Percentiles rank a stretch among this genome's conserved stretches.
Conservation (phyloP, 129 eudicot genomes). For the Chrysanthemum seticuspe region DNA sequence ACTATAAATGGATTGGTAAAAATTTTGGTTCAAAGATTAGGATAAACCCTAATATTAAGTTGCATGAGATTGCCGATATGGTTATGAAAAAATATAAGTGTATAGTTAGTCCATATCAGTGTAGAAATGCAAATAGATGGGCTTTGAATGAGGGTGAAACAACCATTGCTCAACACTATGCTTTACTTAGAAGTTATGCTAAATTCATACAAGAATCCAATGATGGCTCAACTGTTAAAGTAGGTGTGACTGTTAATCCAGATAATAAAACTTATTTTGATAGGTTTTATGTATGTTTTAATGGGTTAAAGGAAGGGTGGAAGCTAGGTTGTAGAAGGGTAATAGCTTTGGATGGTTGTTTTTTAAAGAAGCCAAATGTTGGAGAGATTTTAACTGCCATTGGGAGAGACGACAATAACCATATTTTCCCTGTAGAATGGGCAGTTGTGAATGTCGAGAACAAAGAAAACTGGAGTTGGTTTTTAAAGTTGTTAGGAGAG, state of each 20-base stretch:
- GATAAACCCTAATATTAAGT: neutral
- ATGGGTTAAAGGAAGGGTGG: neutral
- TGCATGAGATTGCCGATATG: neutral
- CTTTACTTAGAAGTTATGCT: neutral
- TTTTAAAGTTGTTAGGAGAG: neutral
- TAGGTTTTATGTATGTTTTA: neutral
- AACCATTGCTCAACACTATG: neutral
- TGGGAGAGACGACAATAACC: too few species aligned
- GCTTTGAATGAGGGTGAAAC: neutral
- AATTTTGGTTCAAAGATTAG: neutral
- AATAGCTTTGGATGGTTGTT: neutral
- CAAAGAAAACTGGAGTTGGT: neutral
- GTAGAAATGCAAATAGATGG: neutral
- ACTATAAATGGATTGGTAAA: neutral
- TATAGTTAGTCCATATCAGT: neutral
- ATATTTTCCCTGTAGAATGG: too few species aligned
- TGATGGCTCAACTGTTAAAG: too few species aligned
- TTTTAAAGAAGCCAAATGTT: neutral
- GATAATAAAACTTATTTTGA: too few species aligned
- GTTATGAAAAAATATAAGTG: neutral
- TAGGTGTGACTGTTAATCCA: too few species aligned
- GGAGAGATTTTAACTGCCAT: too few species aligned
- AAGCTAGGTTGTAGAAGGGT: neutral
- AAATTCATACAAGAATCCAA: neutral
- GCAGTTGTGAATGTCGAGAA: too few species aligned